Evolutionary conservation across 23 red algal species (phyloP), one percentile per base, ranked within the genome.

Genomic region (Porphyridium purpureum): DNA sequence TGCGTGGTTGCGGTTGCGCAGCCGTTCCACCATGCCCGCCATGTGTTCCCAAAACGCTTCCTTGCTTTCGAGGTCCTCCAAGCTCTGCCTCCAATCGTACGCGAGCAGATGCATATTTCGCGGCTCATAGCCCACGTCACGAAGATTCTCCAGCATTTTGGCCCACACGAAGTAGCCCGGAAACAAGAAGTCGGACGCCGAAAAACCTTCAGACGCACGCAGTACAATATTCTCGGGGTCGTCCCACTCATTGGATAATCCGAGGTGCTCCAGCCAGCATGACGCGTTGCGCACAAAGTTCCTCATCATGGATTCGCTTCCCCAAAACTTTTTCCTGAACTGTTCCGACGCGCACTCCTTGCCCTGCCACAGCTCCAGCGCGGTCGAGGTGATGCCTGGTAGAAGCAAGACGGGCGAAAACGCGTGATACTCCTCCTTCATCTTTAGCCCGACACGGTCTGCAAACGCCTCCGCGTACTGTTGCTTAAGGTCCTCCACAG

Each of bases 121-220:
- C 24, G 53, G 32, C 3, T 57, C 53, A 24, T 57, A 57, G 0
- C 53, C 53, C 17, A 57, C 53, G 32, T 57, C 53, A 1, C 20
- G 20, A 2, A 57, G 32, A 2, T 15, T 21, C 53, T 24, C 19
- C 3, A 57, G 17, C 19, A 57, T 24, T 17, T 44, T 57, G 29
- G 29, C 19, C 53, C 53, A 57, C 28, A 57, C 53, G 11, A 21
- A 31, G 53, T 57, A 57, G 28, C 53, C 53, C 9, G 53, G 53
- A 5, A 57, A 33, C 3, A 57, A 24, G 32, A 24, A 15, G 24
- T 57, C 53, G 20, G 32, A 15, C 20, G 53, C 28, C 29, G 28
- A 33, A 15, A 15, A 57, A 0, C 53, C 53, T 24, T 4, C 53
- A 3, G 53, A 15, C 29, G 53, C 53, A 20, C 53, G 28, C 32